Evolutionary conservation across 2,329 filamentous ascomycete genomes (phyloP).

Genomic region (Chrysosporium keratinophilum): DNA sequence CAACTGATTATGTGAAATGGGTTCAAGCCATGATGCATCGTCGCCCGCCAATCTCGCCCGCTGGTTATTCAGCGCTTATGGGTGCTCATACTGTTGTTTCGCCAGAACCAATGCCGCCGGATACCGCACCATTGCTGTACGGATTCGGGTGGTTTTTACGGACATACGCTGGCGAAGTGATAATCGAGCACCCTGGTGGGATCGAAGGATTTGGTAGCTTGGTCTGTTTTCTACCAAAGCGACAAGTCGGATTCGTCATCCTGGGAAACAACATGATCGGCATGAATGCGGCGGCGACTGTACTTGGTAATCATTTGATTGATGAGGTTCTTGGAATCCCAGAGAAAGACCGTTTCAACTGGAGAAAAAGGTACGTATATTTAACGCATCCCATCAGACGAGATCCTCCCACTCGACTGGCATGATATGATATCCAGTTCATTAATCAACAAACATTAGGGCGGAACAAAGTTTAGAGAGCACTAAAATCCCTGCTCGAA

Average conservation of each 20-base stretch:
- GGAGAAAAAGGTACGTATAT: constrained; percentile 26
- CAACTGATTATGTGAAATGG: constrained; percentile 40
- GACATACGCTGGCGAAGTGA: constrained; percentile 25
- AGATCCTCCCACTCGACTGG: neutral
- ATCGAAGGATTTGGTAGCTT: constrained; percentile 39
- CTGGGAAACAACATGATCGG: constrained; percentile 35
- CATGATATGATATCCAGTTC: no score
- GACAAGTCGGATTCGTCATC: constrained; percentile 36
- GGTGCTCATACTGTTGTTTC: constrained; percentile 11
- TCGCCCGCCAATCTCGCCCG: constrained; percentile 11
- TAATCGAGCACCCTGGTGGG: constrained; percentile 37
- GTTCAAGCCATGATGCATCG: constrained; percentile 32
- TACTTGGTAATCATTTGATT: constrained; percentile 33
- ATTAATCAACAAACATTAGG: neutral
- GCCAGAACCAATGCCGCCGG: constrained; percentile 4
- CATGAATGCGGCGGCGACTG: constrained; percentile 26
- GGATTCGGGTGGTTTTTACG: constrained; percentile 14
- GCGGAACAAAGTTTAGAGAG: constrained; percentile 5
- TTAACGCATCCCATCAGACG: neutral
- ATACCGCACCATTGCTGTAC: constrained; percentile 8
- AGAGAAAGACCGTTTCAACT: constrained; percentile 29
- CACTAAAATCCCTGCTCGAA: constrained; percentile 9
- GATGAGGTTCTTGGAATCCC: constrained; percentile 34
- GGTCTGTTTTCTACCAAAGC: constrained; percentile 38
- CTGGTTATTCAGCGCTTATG: constrained; percentile 7